A percentile compares a stretch with the other conserved stretches of the same genome.
Conservation (phyloP, 768 basidiomycete species). For the Cystobasidiopsis lactophilus region DNA sequence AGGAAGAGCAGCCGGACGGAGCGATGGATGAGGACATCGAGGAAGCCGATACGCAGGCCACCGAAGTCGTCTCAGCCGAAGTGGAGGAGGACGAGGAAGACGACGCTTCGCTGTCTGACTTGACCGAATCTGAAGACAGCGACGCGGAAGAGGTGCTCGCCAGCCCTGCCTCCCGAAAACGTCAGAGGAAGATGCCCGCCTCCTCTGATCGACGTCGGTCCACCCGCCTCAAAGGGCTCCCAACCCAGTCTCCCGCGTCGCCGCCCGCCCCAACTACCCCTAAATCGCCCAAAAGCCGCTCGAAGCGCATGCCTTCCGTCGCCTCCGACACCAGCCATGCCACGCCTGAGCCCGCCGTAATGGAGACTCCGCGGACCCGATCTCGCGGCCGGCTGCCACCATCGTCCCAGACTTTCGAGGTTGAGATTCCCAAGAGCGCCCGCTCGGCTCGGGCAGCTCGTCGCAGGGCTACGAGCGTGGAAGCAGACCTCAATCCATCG, state of each 20-base stretch:
- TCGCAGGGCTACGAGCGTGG: no score
- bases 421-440: no score
- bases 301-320: no score
- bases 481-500: no score
- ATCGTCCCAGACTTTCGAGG: no score
- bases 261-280: no score
- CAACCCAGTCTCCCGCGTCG: background rate
- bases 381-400: no score
- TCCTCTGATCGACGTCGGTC: background rate
- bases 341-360: no score
- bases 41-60: background rate
- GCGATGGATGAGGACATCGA: background rate
- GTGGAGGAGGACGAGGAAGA: background rate
- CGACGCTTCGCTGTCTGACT: background rate
- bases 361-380: no score
- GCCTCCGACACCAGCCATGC: no score
- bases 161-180: background rate
- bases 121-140: background rate
- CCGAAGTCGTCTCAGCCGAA: background rate
- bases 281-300: no score
- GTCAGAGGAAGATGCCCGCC: background rate
- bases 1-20: background rate
- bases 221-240: background rate
- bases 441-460: no score
- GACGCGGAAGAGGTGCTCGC: background rate